Percentiles rank a stretch among this genome's conserved stretches.
Conservation (phyloP, 2,329 filamentous ascomycete genomes). For the Ascochyta koolunga region DNA sequence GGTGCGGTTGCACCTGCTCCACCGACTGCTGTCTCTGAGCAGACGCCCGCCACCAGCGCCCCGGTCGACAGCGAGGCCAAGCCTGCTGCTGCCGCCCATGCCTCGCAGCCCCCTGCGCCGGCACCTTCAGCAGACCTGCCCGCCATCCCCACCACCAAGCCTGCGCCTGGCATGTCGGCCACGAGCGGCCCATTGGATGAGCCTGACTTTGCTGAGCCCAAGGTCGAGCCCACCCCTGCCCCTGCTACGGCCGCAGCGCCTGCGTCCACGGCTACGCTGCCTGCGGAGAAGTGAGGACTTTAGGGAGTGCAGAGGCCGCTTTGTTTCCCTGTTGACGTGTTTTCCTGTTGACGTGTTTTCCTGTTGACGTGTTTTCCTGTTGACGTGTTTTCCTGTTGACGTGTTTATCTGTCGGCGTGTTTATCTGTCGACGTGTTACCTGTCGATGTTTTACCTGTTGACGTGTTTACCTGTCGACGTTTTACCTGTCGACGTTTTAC, state of each 20-base stretch:
- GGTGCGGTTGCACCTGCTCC: conserved; percentile 38
- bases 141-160: conserved; percentile 31
- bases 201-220: conserved; percentile 35
- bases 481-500: too few relatives aligned
- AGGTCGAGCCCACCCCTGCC: conserved; percentile 25
- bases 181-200: conserved; percentile 48
- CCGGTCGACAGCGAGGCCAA: conserved; percentile 27
- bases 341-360: too few relatives aligned
- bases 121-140: conserved; percentile 15
- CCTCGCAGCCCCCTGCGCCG: conserved; percentile 8
- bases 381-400: too few relatives aligned
- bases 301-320: too few relatives aligned
- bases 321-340: background rate
- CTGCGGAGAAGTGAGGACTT: conserved; percentile 11
- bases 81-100: conserved; percentile 14
- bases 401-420: background rate
- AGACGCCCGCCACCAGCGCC: conserved; percentile 26
- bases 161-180: conserved; percentile 48
- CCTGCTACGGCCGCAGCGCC: conserved; percentile 18
- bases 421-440: too few relatives aligned
- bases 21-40: conserved; percentile 34
- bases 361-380: conserved; percentile 7
- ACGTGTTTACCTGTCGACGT: conserved; percentile 1
- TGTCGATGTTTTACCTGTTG: too few relatives aligned
- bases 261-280: conserved; percentile 16